Percentiles rank a stretch among this genome's conserved stretches.
Evolutionary conservation across 2,329 filamentous ascomycete genomes (phyloP).

Genomic region (Alternaria triticimaculans): DNA sequence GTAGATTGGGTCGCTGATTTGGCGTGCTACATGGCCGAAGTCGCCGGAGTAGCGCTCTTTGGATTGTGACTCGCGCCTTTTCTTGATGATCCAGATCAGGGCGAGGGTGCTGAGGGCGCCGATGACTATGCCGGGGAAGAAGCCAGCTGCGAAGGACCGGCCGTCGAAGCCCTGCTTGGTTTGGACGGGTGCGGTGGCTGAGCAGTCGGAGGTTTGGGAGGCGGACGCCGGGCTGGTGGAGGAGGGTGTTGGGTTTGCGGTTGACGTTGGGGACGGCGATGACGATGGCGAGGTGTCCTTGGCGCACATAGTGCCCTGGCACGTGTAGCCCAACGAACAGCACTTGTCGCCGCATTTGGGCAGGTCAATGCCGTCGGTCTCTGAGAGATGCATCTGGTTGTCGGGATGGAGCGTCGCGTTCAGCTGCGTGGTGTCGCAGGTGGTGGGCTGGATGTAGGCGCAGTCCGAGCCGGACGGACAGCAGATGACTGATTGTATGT

Average conservation of each 20-base stretch:
- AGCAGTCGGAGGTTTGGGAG: slow-evolving; percentile 37
- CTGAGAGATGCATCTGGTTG: slow-evolving; percentile 70
- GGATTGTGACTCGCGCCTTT: slow-evolving; percentile 37
- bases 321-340: slow-evolving; percentile 76
- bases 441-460: slow-evolving; percentile 66
- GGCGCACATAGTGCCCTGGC: slow-evolving; percentile 61
- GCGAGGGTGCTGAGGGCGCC: slow-evolving; percentile 42
- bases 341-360: slow-evolving; percentile 66
- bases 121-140: slow-evolving; percentile 47
- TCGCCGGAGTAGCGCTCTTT: slow-evolving; percentile 47
- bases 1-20: slow-evolving; percentile 50
- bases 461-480: slow-evolving; percentile 68
- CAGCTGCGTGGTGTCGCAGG: slow-evolving; percentile 68
- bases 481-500: slow-evolving; percentile 72
- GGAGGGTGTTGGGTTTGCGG: slow-evolving; percentile 30
- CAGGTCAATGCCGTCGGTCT: slow-evolving; percentile 61
- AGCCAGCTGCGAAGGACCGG: slow-evolving; percentile 47
- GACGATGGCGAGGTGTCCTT: slow-evolving; percentile 49
- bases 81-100: slow-evolving; percentile 45
- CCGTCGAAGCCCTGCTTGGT: slow-evolving; percentile 36
- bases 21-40: slow-evolving; percentile 46
- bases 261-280: slow-evolving; percentile 28
- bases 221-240: slow-evolving; percentile 38
- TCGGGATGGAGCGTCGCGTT: slow-evolving; percentile 63
- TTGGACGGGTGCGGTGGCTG: slow-evolving; percentile 21